phyloP scores from a whole-genome alignment of 192 early-diverging fungal species.

The Dissophora ornata region DNA sequence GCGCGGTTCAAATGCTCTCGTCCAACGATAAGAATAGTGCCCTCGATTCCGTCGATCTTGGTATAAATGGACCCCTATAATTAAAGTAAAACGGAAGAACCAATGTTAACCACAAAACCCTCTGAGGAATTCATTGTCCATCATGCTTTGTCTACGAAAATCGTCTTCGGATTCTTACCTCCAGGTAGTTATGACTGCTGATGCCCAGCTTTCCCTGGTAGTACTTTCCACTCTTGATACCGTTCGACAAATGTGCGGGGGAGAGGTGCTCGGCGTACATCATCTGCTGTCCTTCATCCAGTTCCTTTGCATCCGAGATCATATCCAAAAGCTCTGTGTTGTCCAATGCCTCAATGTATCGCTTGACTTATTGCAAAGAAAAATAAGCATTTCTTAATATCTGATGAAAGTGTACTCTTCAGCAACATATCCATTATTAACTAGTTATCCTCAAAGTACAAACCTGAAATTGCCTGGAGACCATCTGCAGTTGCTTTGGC shows the following conservation, averaged over 20 bases:
- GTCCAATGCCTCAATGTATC: conserved; percentile 79
- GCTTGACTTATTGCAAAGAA: conserved; percentile 62
- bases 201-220: conserved; percentile 87
- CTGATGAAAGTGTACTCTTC: no score
- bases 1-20: conserved; percentile 89
- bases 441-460: background rate
- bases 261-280: conserved; percentile 78
- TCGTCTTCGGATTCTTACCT: no score
- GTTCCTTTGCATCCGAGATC: conserved; percentile 72
- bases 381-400: no score
- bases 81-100: no score
- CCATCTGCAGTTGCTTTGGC: conserved; percentile 72
- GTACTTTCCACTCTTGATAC: conserved; percentile 83
- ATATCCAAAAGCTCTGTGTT: conserved; percentile 92
- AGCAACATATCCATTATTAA: background rate
- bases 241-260: conserved; percentile 80
- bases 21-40: conserved; percentile 82
- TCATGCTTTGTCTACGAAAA: no score
- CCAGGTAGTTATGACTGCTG: conserved; percentile 88
- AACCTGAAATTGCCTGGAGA: conserved; percentile 75
- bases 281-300: conserved; percentile 72
- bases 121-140: no score
- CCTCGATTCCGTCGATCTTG: conserved; percentile 79
- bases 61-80: conserved; percentile 77
- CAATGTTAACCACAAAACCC: no score